A percentile compares a stretch with the other conserved stretches of the same genome.
Evolutionary conservation across 1,284 basidiomycete genomes (phyloP).

Genomic region (Stereum hirsutum): DNA sequence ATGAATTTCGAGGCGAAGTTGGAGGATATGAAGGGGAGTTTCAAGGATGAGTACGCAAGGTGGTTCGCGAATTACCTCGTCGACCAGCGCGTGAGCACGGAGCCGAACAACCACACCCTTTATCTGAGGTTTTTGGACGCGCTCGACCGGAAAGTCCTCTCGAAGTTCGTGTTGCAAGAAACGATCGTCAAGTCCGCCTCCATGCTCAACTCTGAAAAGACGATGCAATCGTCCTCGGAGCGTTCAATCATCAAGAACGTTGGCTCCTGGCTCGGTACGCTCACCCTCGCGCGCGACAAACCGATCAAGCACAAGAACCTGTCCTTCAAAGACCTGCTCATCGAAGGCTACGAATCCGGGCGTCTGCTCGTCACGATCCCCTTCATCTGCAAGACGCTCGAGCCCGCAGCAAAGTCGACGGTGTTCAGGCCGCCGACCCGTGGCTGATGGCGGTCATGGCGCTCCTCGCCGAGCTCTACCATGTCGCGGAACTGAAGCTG

Average conservation of each 20-base stretch:
- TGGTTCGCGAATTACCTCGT: slow-evolving; percentile 99
- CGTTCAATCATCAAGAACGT: slow-evolving; percentile 92
- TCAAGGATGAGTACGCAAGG: slow-evolving; percentile 74
- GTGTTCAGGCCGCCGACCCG: slow-evolving; percentile 94
- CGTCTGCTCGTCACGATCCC: slow-evolving; percentile 93
- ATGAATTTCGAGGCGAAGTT: slow-evolving; percentile 89
- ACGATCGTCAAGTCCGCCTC: slow-evolving; percentile 82
- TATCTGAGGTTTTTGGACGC: slow-evolving; percentile 92
- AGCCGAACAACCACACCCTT: slow-evolving; percentile 95
- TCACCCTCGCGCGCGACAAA: slow-evolving; percentile 87
- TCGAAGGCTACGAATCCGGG: slow-evolving; percentile 92
- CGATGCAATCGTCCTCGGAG: slow-evolving; percentile 79
- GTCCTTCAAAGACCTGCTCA: slow-evolving; percentile 92
- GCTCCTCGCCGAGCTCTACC: slow-evolving; percentile 91
- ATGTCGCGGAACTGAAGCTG: slow-evolving; percentile 92
- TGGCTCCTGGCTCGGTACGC: slow-evolving; percentile 89
- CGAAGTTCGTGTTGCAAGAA: slow-evolving; percentile 84
- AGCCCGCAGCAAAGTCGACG: slow-evolving; percentile 81
- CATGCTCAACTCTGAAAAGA: slow-evolving; percentile 89
- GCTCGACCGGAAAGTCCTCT: slow-evolving; percentile 57
- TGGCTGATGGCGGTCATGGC: slow-evolving; percentile 96
- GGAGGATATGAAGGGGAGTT: slow-evolving; percentile 73
- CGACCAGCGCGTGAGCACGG: slow-evolving; percentile 90
- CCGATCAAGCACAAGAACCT: slow-evolving; percentile 93
- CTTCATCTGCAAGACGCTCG: slow-evolving; percentile 96